A percentile compares a stretch with the other conserved stretches of the same genome.
Conservation (phyloP, 495 filamentous ascomycete genomes). For the Neurospora sp. region DNA sequence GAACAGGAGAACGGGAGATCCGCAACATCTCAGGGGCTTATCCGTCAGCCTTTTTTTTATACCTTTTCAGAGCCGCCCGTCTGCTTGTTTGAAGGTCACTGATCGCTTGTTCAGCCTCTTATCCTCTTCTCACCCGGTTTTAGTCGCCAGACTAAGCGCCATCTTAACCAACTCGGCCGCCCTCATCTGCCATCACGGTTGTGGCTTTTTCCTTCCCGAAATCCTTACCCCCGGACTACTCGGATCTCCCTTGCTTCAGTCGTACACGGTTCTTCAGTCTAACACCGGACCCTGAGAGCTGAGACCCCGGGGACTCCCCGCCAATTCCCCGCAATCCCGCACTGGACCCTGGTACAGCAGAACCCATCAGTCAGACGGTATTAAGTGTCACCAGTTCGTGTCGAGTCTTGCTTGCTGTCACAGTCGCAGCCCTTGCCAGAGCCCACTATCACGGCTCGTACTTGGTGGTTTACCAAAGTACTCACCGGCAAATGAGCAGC, state of each 20-base stretch:
- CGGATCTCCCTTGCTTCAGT: neutral
- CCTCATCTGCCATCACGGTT: neutral
- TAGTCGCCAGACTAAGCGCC: neutral
- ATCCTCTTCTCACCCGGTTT: neutral
- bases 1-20: neutral
- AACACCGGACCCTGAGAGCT: neutral
- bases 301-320: neutral
- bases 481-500: neutral
- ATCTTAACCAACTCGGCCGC: neutral
- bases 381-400: neutral
- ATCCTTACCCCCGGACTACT: neutral
- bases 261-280: neutral
- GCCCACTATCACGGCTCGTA: neutral
- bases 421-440: neutral
- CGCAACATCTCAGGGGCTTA: neutral
- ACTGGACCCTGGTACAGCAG: neutral
- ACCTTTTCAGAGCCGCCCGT: neutral
- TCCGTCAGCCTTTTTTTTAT: neutral
- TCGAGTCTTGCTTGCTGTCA: neutral
- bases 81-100: neutral
- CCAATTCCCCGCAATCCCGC: neutral
- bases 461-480: neutral
- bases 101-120: neutral
- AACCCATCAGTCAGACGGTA: neutral
- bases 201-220: neutral